phyloP scores from a whole-genome alignment of 169 alveolate species.

The Cryptosporidium felis region DNA sequence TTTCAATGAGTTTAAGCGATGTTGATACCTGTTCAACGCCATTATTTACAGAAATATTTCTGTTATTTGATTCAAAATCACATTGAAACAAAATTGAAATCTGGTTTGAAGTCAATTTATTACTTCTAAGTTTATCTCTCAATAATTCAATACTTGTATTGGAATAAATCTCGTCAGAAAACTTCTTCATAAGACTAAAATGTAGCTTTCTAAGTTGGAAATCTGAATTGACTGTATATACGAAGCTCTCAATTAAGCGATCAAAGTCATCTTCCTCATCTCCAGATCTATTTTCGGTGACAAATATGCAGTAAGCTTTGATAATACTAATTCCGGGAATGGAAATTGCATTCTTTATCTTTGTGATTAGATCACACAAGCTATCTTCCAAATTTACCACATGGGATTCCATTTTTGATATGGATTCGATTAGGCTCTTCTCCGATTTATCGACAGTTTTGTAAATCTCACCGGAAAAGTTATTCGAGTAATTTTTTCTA shows the following conservation, averaged over 20 bases:
- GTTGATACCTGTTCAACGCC: not conserved
- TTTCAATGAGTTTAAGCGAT: not conserved
- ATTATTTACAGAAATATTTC: not conserved
- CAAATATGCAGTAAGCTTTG: not conserved
- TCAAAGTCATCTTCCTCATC: not conserved
- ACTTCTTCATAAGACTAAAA: conserved; percentile 15
- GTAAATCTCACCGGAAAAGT: too few relatives aligned
- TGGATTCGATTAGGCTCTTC: not conserved
- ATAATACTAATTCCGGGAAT: not conserved
- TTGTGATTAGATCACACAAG: not conserved
- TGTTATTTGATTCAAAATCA: not conserved
- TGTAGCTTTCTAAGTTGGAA: conserved; percentile 26
- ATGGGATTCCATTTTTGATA: conserved; percentile 5
- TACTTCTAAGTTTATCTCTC: conserved; percentile 13
- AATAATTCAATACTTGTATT: not conserved
- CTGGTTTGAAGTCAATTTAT: conserved; percentile 57
- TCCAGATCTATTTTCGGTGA: too few relatives aligned
- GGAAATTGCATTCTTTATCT: too few relatives aligned
- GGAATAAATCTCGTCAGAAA: conserved; percentile 24
- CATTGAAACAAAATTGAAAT: conserved; percentile 27
- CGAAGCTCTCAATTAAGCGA: not conserved
- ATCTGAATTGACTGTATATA: not conserved
- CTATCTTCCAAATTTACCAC: not conserved
- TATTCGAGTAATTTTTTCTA: too few relatives aligned
- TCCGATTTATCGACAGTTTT: conserved; percentile 1